Percentiles rank a stretch among this genome's conserved stretches.
phyloP scores from a whole-genome alignment of 1,139 yeast genomes.

The Debaryomyces fabryi region DNA sequence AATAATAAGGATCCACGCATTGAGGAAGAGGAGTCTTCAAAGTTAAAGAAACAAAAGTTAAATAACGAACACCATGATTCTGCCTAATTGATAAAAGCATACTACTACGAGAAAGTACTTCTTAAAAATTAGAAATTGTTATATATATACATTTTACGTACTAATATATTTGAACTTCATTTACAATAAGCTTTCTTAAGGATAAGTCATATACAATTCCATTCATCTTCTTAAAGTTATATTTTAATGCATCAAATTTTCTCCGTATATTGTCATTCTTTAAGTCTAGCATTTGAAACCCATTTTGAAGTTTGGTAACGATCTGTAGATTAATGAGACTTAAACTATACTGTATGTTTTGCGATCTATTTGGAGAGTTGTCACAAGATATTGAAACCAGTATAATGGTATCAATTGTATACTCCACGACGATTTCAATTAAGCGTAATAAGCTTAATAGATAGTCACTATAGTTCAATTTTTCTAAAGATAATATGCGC shows the following conservation, averaged over 20 bases:
- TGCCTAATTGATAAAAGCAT: no score
- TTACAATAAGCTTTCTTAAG: slow-evolving; percentile 20
- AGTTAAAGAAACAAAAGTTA: neutral
- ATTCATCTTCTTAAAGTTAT: slow-evolving; percentile 31
- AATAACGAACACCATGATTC: neutral
- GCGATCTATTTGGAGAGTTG: slow-evolving; percentile 4
- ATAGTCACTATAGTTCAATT: slow-evolving; percentile 26
- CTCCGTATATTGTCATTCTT: slow-evolving; percentile 33
- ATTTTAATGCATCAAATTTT: slow-evolving; percentile 35
- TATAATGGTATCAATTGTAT: slow-evolving; percentile 31
- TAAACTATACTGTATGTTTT: slow-evolving; percentile 22
- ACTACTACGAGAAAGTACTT: neutral
- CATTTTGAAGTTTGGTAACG: slow-evolving; percentile 29
- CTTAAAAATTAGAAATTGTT: neutral
- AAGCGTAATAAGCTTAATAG: slow-evolving; percentile 27
- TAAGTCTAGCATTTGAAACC: slow-evolving; percentile 34
- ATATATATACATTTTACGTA: neutral
- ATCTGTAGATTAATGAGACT: slow-evolving; percentile 28
- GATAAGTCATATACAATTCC: slow-evolving; percentile 33
- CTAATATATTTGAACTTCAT: slow-evolving; percentile 16
- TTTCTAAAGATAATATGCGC: slow-evolving; percentile 14
- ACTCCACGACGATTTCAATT: slow-evolving; percentile 31
- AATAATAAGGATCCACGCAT: no score
- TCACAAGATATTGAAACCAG: slow-evolving; percentile 22
- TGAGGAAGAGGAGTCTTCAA: neutral